Percentiles rank a stretch among this genome's conserved stretches.
Conservation (phyloP, 169 alveolate genomes). For the Cytauxzoon felis region DNA sequence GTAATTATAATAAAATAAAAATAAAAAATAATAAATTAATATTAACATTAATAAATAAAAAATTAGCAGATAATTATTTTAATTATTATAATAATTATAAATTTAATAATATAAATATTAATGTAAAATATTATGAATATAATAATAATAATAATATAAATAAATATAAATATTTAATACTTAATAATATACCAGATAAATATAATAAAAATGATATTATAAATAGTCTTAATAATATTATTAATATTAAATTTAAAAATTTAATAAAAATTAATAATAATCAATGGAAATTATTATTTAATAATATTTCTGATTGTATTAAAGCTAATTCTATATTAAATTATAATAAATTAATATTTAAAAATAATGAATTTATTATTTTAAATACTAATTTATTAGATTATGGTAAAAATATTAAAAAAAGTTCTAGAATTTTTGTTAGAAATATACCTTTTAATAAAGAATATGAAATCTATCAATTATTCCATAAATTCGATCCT, state of each 20-base stretch:
- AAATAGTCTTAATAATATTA: constrained; percentile 13
- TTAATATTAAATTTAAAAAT: constrained; percentile 13
- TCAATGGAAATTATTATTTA: constrained; percentile 29
- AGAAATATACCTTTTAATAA: constrained; percentile 42
- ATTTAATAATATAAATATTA: constrained; percentile 10
- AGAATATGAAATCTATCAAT: constrained; percentile 4
- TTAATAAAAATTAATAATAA: constrained; percentile 17
- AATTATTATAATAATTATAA: constrained; percentile 21
- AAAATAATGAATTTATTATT: background rate
- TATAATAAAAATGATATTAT: constrained; percentile 2
- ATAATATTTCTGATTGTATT: constrained; percentile 45
- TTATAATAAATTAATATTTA: constrained; percentile 4
- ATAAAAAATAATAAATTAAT: constrained; percentile 13
- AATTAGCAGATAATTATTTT: constrained; percentile 16
- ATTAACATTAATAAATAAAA: constrained; percentile 16
- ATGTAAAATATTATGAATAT: constrained; percentile 10
- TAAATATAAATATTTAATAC: constrained; percentile 20
- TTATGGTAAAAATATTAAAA: constrained; percentile 26
- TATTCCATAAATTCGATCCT: constrained; percentile 20
- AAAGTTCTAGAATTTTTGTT: constrained; percentile 54
- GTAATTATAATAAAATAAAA: constrained; percentile 19
- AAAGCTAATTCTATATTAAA: constrained; percentile 38
- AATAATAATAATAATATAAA: constrained; percentile 6
- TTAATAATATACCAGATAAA: constrained; percentile 18
- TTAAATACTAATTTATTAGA: constrained; percentile 15